Percentiles rank a stretch among this genome's conserved stretches.
These are phyloP conservation scores for Chionographis japonica DNA, from an alignment of 106 monocot species.

Conservation along the genomic window DNA sequence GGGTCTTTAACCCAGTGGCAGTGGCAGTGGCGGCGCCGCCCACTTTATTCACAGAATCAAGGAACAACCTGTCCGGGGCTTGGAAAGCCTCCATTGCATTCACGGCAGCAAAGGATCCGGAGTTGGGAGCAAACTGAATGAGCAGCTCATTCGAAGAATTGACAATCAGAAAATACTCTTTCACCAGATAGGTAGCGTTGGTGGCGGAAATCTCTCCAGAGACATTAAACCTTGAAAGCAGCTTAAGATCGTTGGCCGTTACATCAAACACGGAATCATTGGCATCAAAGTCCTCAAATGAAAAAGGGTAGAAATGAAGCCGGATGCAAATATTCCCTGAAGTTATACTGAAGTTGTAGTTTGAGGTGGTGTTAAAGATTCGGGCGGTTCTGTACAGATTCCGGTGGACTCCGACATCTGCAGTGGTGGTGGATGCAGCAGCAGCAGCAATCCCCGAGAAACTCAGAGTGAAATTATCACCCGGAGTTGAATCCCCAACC, in stretches of 20 bases:
- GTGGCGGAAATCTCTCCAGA: conserved; percentile 51
- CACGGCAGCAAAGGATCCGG: conserved; percentile 51
- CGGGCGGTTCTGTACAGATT: conserved; percentile 48
- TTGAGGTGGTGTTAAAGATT: conserved; percentile 45
- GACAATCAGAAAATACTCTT: conserved; percentile 55
- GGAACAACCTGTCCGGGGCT: conserved; percentile 20
- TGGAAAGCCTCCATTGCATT: conserved; percentile 74
- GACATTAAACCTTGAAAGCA: conserved; percentile 45
- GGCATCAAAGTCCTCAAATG: conserved; percentile 6
- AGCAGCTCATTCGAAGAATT: conserved; percentile 11
- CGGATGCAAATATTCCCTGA: conserved; percentile 45
- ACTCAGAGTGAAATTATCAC: conserved; percentile 47
- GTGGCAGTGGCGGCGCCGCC: conserved; percentile 10
- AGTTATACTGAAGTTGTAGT: conserved; percentile 40
- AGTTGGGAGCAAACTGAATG: conserved; percentile 37
- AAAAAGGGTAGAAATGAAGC: conserved; percentile 55
- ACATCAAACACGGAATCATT: conserved; percentile 51
- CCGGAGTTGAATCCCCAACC: conserved; percentile 40
- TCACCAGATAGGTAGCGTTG: conserved; percentile 25
- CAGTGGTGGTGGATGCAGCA: neutral
- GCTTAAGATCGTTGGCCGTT: conserved; percentile 34
- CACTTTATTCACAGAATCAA: conserved; percentile 24
- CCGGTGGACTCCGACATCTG: conserved; percentile 9
- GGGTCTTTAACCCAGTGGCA: conserved; percentile 4
- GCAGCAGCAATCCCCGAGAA: conserved; percentile 25